A percentile compares a stretch with the other conserved stretches of the same genome.
These are phyloP conservation scores for Penicillium psychrosexuale DNA, from an alignment of 2,329 filamentous ascomycete genomes.

Conservation along the genomic window DNA sequence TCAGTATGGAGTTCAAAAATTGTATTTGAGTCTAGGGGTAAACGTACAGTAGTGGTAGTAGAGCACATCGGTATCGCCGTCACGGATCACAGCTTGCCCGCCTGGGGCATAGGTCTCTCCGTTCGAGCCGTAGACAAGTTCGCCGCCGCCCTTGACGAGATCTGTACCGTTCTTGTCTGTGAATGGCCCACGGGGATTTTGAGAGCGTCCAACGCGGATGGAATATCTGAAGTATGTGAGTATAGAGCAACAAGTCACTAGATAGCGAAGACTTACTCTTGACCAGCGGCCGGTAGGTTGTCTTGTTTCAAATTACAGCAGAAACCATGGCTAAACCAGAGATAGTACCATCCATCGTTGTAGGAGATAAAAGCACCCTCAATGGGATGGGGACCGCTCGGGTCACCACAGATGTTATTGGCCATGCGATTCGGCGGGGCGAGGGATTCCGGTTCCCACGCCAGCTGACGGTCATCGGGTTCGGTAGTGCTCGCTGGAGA, in stretches of 20 bases:
- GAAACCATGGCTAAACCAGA: slow-evolving; percentile 36
- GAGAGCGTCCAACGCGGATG: slow-evolving; percentile 62
- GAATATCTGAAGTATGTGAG: slow-evolving; percentile 48
- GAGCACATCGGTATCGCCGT: slow-evolving; percentile 36
- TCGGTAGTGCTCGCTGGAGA: slow-evolving; percentile 19
- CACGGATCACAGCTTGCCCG: slow-evolving; percentile 59
- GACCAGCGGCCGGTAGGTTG: slow-evolving; percentile 49
- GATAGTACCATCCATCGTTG: slow-evolving; percentile 31
- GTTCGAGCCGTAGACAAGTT: slow-evolving; percentile 58
- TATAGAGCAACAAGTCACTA: not conserved
- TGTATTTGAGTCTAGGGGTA: too few species aligned
- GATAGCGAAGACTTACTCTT: slow-evolving; percentile 40
- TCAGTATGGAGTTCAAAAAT: slow-evolving; percentile 2
- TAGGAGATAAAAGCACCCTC: slow-evolving; percentile 34
- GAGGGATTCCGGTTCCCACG: slow-evolving; percentile 25
- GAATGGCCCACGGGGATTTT: slow-evolving; percentile 53
- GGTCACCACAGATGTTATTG: slow-evolving; percentile 29
- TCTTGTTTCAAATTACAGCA: slow-evolving; percentile 31
- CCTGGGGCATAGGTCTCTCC: slow-evolving; percentile 63
- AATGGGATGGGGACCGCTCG: slow-evolving; percentile 31
- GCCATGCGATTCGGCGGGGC: slow-evolving; percentile 20
- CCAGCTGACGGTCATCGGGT: slow-evolving; percentile 30
- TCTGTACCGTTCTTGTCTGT: slow-evolving; percentile 53
- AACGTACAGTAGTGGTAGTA: slow-evolving; percentile 38
- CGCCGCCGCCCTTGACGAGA: slow-evolving; percentile 58